Evolutionary conservation across 169 alveolate genomes (phyloP), one percentile per base, ranked within the genome.

Genomic region (Fabrea salina): DNA sequence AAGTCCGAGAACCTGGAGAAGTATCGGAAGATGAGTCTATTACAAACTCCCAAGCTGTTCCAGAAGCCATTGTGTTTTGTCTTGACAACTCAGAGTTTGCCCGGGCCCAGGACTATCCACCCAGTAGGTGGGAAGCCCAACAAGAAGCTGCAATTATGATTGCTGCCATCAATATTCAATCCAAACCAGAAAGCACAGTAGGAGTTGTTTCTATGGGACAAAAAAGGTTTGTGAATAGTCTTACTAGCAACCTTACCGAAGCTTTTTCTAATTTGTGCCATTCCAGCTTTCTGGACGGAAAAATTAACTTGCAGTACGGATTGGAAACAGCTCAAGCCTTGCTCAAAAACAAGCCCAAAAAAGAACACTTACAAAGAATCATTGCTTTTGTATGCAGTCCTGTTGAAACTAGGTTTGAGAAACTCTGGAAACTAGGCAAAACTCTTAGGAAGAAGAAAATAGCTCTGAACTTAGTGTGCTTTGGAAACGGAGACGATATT

Each of bases 321-420:
- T 82, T 97, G 33, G 92, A 92, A 64, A 96, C 95, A 25, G 98
- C 98, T 2, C 96, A 95, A 84, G 91, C 97, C 61, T 98, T 98
- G 4, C 84, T 98, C 59, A 98, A 98, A 85, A 99, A 97, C 88
- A 89, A 99, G 72, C 90, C 89, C 37, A 97, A 98, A 83, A 98
- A 96, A 80, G 86, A 92, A 32, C 94, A 96, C 86, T 93, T 89
- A 58, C 97, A 97, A 88, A 93, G 99, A 78, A 97, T 98, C 43
- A 91, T 97, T 25, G 91, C 96, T 66, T 97, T 98, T 78, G 95
- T 97, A n/a, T 99, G 99, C 3, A 94, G 98, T 74, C 99, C 99
- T 4, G 59, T 94, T 5, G 90, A 83, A 68, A 87, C 83, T 27
- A 87, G 74, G 4, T 84, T 56, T 30, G 92, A 89, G 71, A 92